Base-by-base conservation (phyloP, 139 green algal genomes). In the Monoraphidium neglectum region DNA sequence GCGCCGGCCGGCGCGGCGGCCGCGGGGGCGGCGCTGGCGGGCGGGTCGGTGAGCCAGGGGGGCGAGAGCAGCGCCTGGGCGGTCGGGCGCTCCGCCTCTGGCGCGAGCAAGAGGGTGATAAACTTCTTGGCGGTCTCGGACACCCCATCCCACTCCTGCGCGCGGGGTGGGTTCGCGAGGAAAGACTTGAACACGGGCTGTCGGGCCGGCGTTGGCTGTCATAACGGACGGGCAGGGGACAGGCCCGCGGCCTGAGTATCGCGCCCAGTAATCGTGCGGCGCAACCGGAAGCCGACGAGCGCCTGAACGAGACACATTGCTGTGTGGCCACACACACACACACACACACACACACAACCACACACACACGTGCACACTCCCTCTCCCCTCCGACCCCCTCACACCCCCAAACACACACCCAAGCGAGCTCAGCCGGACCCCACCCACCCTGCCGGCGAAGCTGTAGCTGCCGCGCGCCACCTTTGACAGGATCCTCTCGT, bases 71-170 rank as follows among this genome's bases (percentile, higher is more conserved):
- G n/a, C n/a, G n/a, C n/a, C n/a, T n/a, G n/a, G n/a, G n/a, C n/a
- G n/a, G n/a, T n/a, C n/a, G n/a, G n/a, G n/a, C n/a, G 67, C 1
- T 43, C 16, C 18, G 64, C 23, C 13, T 85, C 74, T 83, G 91
- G 84, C 24, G 77, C 74, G 54, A 86, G 72, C 57, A 88, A 77
- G 26, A 77, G 46, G 18, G 46, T 62, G 23, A 88, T 66, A 18
- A 88, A 38, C 35, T 75, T 43, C 77, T 84, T 84, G 18, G 77
- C 83, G 32, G 67, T 56, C 53, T 53, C 26, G 2, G 82, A 87
- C 30, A 94, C 84, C 13, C 66, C 70, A 8, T 86, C 80, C 90
- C 90, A 94, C 72, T 78, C 56, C 70, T 57, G 35, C 3, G 1
- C 16, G 56, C 12, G 8, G 47, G 13, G 47, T 12, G 47, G 16